Percentiles rank a stretch among this genome's conserved stretches.
Evolutionary conservation across 495 filamentous ascomycete genomes (phyloP).

Genomic region (Patellaria atrata): DNA sequence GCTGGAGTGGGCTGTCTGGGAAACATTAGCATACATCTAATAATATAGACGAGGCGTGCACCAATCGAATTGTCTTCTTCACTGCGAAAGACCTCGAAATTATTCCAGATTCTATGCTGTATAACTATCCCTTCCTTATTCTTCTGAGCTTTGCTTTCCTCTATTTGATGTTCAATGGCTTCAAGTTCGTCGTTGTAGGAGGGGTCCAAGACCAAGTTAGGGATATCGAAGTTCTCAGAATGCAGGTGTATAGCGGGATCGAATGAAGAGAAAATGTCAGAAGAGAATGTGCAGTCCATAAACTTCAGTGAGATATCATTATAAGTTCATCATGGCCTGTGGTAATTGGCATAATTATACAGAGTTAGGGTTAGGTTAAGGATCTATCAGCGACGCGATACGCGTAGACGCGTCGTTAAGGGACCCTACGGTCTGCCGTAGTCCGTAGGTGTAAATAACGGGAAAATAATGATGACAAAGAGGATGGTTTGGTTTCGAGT

Average conservation of each 20-base stretch:
- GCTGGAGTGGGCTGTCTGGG: conserved; percentile 13
- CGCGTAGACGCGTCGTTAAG: too few relatives aligned
- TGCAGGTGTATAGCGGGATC: conserved; percentile 40
- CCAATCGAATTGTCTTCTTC: conserved; percentile 41
- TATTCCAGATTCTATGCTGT: conserved; percentile 45
- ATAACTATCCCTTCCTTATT: conserved; percentile 41
- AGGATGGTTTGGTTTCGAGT: too few relatives aligned
- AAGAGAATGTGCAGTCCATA: conserved; percentile 10
- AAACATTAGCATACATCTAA: conserved; percentile 1
- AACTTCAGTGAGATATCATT: too few relatives aligned
- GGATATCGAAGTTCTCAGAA: conserved; percentile 26
- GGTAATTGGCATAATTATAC: too few relatives aligned
- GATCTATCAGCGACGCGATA: too few relatives aligned
- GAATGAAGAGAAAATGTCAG: conserved; percentile 32
- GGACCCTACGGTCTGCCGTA: too few relatives aligned
- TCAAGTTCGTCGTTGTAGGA: conserved; percentile 48
- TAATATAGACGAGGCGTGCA: conserved; percentile 4
- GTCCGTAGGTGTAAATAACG: too few relatives aligned
- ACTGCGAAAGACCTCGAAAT: conserved; percentile 46
- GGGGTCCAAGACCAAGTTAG: conserved; percentile 14
- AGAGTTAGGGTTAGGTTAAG: too few relatives aligned
- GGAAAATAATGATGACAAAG: too few relatives aligned
- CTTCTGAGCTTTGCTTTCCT: conserved; percentile 36
- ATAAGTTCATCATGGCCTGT: too few relatives aligned
- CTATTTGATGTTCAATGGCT: conserved; percentile 36